Evolutionary conservation across 208 protist species (phyloP).

Genomic region (Acanthamoeba comandoni): DNA sequence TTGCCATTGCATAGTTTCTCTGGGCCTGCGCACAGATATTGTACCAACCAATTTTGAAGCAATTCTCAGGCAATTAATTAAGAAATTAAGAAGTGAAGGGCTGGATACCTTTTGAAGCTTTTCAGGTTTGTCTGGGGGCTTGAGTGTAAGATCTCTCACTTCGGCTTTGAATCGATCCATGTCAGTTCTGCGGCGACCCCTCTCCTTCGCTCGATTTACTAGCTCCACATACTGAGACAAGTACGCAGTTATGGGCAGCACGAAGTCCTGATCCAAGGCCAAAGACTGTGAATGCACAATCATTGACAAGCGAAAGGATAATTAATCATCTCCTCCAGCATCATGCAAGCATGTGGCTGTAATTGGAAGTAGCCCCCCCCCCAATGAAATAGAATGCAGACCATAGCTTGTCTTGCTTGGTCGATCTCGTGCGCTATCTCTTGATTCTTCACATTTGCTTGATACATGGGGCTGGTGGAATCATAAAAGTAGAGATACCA

Average conservation of each 20-base stretch:
- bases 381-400: not conserved
- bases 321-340: too few relatives aligned
- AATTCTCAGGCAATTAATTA: not conserved
- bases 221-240: constrained; percentile 51
- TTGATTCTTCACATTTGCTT: constrained; percentile 37
- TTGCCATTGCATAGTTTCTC: constrained; percentile 29
- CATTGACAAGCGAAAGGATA: too few relatives aligned
- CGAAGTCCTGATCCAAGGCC: constrained; percentile 7
- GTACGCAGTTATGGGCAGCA: constrained; percentile 38
- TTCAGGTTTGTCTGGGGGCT: constrained; percentile 52
- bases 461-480: not conserved
- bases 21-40: constrained; percentile 35
- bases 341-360: too few relatives aligned
- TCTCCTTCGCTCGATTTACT: constrained; percentile 28
- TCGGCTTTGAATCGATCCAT: constrained; percentile 66
- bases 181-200: constrained; percentile 13
- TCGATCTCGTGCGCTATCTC: constrained; percentile 54
- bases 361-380: too few relatives aligned
- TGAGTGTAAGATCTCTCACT: constrained; percentile 46
- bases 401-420: constrained; percentile 4
- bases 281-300: too few relatives aligned
- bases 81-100: not conserved
- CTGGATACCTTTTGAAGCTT: constrained; percentile 14
- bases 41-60: not conserved
- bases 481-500: constrained; percentile 50